A percentile compares a stretch with the other conserved stretches of the same genome.
These are phyloP conservation scores for Russula earlei DNA, from an alignment of 768 basidiomycete species.

Conservation along the genomic window DNA sequence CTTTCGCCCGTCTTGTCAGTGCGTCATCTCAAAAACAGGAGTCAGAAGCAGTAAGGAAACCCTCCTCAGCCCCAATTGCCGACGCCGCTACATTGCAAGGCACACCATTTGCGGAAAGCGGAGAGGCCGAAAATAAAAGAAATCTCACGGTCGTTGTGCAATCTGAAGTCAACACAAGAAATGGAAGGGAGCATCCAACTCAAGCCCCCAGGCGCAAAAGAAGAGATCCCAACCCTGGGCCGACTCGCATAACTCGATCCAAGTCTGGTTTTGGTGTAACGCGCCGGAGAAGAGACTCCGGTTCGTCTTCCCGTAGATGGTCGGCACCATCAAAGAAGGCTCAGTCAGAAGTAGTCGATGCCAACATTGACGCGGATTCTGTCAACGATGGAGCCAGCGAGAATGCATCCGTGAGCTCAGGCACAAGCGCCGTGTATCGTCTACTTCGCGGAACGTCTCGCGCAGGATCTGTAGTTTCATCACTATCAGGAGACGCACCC, in stretches of 20 bases:
- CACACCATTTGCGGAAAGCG: not conserved
- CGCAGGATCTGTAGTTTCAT: constrained; percentile 41
- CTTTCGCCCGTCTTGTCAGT: not conserved
- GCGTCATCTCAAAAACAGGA: not conserved
- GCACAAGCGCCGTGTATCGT: constrained; percentile 31
- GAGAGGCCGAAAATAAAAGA: not conserved
- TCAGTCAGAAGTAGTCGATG: not conserved
- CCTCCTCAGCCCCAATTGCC: not conserved
- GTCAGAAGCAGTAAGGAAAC: not conserved
- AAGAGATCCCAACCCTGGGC: constrained; percentile 6
- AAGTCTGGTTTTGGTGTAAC: constrained; percentile 13
- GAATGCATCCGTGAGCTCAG: constrained; percentile 29
- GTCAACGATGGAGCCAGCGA: constrained; percentile 22
- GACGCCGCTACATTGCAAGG: not conserved
- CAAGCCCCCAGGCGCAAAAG: constrained; percentile 24
- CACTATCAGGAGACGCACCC: constrained; percentile 22
- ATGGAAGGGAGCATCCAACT: not conserved
- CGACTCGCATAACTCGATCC: constrained; percentile 23
- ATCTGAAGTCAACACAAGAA: not conserved
- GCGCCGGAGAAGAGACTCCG: not conserved
- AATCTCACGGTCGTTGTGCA: not conserved
- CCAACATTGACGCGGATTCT: constrained; percentile 13
- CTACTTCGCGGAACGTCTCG: constrained; percentile 28
- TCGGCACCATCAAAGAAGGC: constrained; percentile 6
- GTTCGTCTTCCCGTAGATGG: not conserved